phyloP scores from a whole-genome alignment of 345 rosid species.

The thale cress (Arabidopsis thaliana) region DNA sequence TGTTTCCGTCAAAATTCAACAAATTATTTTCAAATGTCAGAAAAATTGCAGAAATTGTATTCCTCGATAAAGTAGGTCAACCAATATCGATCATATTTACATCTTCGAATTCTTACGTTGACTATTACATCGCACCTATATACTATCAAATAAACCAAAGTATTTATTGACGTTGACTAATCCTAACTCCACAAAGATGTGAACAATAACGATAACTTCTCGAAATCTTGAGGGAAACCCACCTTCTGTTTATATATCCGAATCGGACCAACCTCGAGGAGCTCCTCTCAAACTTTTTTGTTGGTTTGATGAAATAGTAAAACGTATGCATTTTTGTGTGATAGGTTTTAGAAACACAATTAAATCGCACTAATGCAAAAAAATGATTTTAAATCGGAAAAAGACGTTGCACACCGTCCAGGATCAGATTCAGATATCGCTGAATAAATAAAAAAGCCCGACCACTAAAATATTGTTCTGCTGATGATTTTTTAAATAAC shows the following conservation, averaged over 20 bases:
- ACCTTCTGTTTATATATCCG: not conserved
- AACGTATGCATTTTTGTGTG: no score
- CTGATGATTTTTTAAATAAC: not conserved
- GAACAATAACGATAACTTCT: not conserved
- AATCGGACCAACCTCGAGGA: not conserved
- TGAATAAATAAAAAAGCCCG: conserved; percentile 4
- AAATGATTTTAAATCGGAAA: not conserved
- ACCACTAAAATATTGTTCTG: conserved; percentile 6
- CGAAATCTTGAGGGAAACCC: not conserved
- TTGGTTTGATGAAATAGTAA: not conserved
- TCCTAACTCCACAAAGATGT: not conserved
- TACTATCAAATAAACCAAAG: not conserved
- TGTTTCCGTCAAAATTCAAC: conserved; percentile 1
- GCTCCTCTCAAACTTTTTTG: not conserved
- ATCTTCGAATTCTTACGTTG: not conserved
- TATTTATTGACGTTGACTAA: not conserved
- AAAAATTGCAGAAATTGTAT: conserved; percentile 7
- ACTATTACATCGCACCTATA: not conserved
- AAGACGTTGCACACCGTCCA: conserved; percentile 41
- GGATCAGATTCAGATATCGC: conserved; percentile 15
- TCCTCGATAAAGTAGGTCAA: conserved; percentile 8
- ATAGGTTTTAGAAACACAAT: not conserved
- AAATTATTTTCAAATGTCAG: not conserved
- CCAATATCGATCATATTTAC: not conserved
- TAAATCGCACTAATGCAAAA: not conserved